phyloP scores from a whole-genome alignment of 1,284 basidiomycete species.

The Naganishia sp. region DNA sequence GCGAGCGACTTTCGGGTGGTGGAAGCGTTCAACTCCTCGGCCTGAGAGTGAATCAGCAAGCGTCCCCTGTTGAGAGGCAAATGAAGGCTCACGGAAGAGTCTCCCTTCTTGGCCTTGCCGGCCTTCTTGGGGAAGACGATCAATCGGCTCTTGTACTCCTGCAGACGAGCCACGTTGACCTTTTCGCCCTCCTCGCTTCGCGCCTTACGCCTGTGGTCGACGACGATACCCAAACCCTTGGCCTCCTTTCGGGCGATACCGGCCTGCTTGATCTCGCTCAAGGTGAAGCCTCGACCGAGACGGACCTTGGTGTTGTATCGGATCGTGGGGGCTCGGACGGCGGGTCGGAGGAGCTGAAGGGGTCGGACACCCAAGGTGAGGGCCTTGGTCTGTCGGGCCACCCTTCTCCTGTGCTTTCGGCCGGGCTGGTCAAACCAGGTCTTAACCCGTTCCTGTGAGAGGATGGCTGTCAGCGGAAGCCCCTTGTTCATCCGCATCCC shows the following conservation, averaged over 20 bases:
- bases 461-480: slow-evolving; percentile 10
- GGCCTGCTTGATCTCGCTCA: slow-evolving; percentile 93
- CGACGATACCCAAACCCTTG: slow-evolving; percentile 86
- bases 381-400: slow-evolving; percentile 89
- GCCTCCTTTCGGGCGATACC: slow-evolving; percentile 95
- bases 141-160: slow-evolving; percentile 80
- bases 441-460: slow-evolving; percentile 76
- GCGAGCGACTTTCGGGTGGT: slow-evolving; percentile 73
- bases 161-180: slow-evolving; percentile 91
- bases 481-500: neutral
- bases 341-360: slow-evolving; percentile 87
- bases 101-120: slow-evolving; percentile 92
- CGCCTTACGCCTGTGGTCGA: slow-evolving; percentile 97
- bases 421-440: slow-evolving; percentile 99
- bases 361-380: slow-evolving; percentile 90
- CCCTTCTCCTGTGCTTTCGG: slow-evolving; percentile 93
- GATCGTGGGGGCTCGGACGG: slow-evolving; percentile 93
- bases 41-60: slow-evolving; percentile 55
- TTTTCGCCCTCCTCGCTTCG: slow-evolving; percentile 96
- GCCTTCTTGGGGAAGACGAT: slow-evolving; percentile 94
- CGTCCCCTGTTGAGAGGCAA: slow-evolving; percentile 6
- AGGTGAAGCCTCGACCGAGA: slow-evolving; percentile 89
- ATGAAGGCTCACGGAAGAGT: slow-evolving; percentile 73
- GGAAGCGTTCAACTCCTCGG: slow-evolving; percentile 77
- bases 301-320: slow-evolving; percentile 99